Percentiles rank a stretch among this genome's conserved stretches.
Evolutionary conservation across 352 stramenopile genomes (phyloP).

Genomic region (Lagenidium sp.): DNA sequence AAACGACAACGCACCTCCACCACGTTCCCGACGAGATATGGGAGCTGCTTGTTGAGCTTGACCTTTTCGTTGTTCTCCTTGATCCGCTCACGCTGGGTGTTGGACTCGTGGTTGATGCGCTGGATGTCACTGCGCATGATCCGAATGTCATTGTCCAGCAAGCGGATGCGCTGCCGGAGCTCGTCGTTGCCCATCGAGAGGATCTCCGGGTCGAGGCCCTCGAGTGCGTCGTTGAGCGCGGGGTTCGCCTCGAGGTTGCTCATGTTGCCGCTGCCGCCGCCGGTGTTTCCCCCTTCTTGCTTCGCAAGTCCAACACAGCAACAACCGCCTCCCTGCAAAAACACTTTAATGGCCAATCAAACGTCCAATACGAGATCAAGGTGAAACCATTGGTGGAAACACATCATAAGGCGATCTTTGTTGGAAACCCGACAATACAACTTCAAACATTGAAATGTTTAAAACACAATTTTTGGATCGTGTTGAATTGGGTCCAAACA

Average conservation of each 20-base stretch:
- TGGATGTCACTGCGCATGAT: conserved; percentile 97
- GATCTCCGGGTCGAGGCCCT: conserved; percentile 84
- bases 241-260: conserved; percentile 52
- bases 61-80: conserved; percentile 99
- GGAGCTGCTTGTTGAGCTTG: conserved; percentile 99
- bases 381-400: conserved; percentile 1
- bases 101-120: conserved; percentile 94
- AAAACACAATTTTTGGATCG: conserved; percentile 1
- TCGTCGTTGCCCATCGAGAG: conserved; percentile 93
- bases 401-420: conserved; percentile 3
- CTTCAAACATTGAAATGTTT: conserved; percentile 10
- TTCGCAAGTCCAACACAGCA: too few species aligned
- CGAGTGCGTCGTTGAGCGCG: conserved; percentile 44
- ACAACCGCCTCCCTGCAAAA: too few species aligned
- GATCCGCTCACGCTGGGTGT: conserved; percentile 91
- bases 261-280: too few species aligned
- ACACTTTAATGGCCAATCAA: conserved; percentile 5
- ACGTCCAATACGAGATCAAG: background rate
- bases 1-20: too few species aligned
- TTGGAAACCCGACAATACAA: conserved; percentile 10
- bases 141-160: conserved; percentile 96
- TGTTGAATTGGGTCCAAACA: background rate
- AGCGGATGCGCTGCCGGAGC: conserved; percentile 92
- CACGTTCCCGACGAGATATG: conserved; percentile 98
- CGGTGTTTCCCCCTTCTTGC: too few species aligned